Evolutionary conservation across 495 filamentous ascomycete genomes (phyloP).

Genomic region (Xylaria curta): DNA sequence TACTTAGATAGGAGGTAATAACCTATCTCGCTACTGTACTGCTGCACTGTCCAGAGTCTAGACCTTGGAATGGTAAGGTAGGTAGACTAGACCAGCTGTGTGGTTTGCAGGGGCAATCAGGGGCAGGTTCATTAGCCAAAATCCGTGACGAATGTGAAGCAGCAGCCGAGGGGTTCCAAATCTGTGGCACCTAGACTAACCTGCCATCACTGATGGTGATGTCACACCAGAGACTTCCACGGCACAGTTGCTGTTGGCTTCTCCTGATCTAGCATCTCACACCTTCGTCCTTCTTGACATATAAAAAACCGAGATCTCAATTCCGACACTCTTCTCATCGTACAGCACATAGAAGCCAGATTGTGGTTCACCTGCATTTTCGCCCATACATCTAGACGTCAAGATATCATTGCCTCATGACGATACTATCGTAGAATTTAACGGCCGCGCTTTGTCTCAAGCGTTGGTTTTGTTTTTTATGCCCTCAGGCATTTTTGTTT

Average conservation of each 20-base stretch:
- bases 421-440: not conserved
- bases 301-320: not conserved
- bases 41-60: not conserved
- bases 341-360: not conserved
- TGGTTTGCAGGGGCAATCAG: constrained; percentile 11
- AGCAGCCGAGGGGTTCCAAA: not conserved
- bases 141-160: constrained; percentile 9
- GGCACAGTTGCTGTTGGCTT: not conserved
- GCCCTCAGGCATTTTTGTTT: not conserved
- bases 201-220: not conserved
- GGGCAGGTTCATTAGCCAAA: not conserved
- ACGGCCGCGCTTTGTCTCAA: constrained; percentile 5
- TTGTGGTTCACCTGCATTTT: not conserved
- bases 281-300: not conserved
- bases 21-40: not conserved
- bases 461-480: not conserved
- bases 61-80: not conserved
- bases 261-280: not conserved
- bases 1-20: not conserved
- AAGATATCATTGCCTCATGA: not conserved
- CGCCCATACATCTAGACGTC: not conserved
- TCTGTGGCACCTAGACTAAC: not conserved
- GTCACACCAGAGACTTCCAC: constrained; percentile 6
- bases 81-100: not conserved
- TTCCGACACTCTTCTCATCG: not conserved